Percentiles rank a stretch among this genome's conserved stretches.
These are phyloP conservation scores for Ceratocystis diversiconidia DNA, from an alignment of 2,329 filamentous ascomycete species.

Conservation along the genomic window DNA sequence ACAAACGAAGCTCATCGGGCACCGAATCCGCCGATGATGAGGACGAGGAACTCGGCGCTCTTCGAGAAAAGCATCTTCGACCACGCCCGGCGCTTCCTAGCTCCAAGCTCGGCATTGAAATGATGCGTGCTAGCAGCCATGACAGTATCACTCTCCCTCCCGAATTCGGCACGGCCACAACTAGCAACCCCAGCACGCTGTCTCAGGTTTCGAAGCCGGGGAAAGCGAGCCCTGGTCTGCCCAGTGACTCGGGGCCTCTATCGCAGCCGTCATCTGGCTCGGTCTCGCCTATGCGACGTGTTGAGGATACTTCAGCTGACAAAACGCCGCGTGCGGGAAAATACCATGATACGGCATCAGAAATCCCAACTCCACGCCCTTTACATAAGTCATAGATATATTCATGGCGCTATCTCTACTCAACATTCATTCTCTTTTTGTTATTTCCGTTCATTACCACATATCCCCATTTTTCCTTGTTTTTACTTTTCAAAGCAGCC, in stretches of 20 bases:
- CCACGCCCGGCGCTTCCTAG: slow-evolving; percentile 50
- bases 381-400: slow-evolving; percentile 7
- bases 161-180: slow-evolving; percentile 27
- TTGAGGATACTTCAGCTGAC: slow-evolving; percentile 4
- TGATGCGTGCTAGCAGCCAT: slow-evolving; percentile 94
- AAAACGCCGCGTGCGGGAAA: slow-evolving; percentile 14
- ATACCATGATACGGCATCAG: neutral
- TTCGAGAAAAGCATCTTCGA: slow-evolving; percentile 34
- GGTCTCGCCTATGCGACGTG: neutral
- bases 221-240: neutral
- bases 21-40: slow-evolving; percentile 86
- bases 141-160: slow-evolving; percentile 53
- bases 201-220: neutral
- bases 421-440: neutral
- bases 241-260: neutral
- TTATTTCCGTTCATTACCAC: neutral
- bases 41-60: slow-evolving; percentile 67
- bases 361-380: slow-evolving; percentile 10
- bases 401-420: neutral
- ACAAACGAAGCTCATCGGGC: slow-evolving; percentile 40
- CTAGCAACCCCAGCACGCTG: neutral
- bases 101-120: slow-evolving; percentile 86
- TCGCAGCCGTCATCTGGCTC: slow-evolving; percentile 11
- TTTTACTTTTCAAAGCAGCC: neutral
- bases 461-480: neutral